Base-by-base conservation (phyloP, 108 stramenopile species). In the Discostella pseudostelligera region DNA sequence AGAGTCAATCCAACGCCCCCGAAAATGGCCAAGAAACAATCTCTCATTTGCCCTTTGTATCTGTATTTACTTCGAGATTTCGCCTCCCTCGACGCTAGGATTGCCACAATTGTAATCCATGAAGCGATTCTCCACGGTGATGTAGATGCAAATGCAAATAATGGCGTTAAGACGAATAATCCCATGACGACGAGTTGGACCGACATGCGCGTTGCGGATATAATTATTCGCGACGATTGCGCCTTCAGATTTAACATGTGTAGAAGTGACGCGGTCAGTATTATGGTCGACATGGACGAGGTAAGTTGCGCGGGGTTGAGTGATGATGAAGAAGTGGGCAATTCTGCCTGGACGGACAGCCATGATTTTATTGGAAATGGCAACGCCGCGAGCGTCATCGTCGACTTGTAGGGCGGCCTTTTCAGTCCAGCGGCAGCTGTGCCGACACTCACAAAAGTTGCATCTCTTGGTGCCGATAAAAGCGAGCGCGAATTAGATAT, bases 1-100 rank as follows among this genome's bases (percentile, higher is more conserved):
- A 68, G 67, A 1, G 56, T 68, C 45, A 68, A 49, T 4, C 67
- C 67, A 3, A 68, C 67, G 14, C 67, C 67, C 1, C 67, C 48
- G 12, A 49, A n/a, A 11, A 68, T 58, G 9, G 67, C 56, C 14
- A 68, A 17, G 22, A 68, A 68, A 32, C 67, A 58, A 40, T 68
- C 67, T 22, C 32, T 7, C 46, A 50, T 49, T 19, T 68, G 67
- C 4, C 56, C 47, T 21, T 19, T 50, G 46, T 68, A 68, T 4
- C 32, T 56, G 45, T 68, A 68, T 40, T 59, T 59, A 8, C 56
- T 58, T 16, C 67, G 67, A 21, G 67, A 47, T 32, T 36, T 32
- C 10, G 67, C 67, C 45, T 68, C 67, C 48, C 47, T 68, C 36
- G 67, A 48, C 19, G 67, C 67, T 39, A 59, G 17, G 9, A 44